A percentile compares a stretch with the other conserved stretches of the same genome.
phyloP scores from a whole-genome alignment of 495 filamentous ascomycete genomes.

The Aspergillus coremiiformis region DNA sequence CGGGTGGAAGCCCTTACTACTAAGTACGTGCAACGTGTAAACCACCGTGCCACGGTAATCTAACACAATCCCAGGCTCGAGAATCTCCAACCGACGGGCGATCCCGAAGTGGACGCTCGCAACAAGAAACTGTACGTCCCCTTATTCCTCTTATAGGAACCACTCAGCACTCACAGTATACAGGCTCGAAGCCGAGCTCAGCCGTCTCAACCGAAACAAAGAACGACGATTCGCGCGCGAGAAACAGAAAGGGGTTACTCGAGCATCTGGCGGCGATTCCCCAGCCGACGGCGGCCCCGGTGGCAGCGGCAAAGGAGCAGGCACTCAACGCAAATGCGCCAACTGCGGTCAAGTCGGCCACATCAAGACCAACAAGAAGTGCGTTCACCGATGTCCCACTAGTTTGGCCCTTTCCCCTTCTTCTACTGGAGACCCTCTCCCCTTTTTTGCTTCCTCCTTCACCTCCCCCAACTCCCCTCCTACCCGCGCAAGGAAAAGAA shows the following conservation, averaged over 20 bases:
- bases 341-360: slow-evolving; percentile 94
- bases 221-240: slow-evolving; percentile 87
- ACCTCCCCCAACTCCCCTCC: not conserved
- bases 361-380: slow-evolving; percentile 99
- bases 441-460: slow-evolving; percentile 10
- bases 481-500: not conserved
- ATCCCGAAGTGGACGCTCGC: slow-evolving; percentile 60
- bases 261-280: slow-evolving; percentile 30
- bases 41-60: not conserved
- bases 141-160: slow-evolving; percentile 1
- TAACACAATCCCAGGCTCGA: slow-evolving; percentile 37
- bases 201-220: slow-evolving; percentile 79
- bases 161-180: not conserved
- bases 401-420: not conserved
- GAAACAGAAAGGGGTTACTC: slow-evolving; percentile 64
- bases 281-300: slow-evolving; percentile 37
- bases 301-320: slow-evolving; percentile 44
- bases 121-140: slow-evolving; percentile 44
- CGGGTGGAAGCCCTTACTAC: slow-evolving; percentile 55
- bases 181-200: slow-evolving; percentile 69
- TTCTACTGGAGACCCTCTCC: slow-evolving; percentile 3
- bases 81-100: slow-evolving; percentile 62
- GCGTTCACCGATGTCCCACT: slow-evolving; percentile 15
- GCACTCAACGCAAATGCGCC: slow-evolving; percentile 88
- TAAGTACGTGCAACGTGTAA: slow-evolving; percentile 44